These are phyloP conservation scores for Tilletia caries DNA, from an alignment of 1,284 basidiomycete genomes.

Conservation along the genomic window DNA sequence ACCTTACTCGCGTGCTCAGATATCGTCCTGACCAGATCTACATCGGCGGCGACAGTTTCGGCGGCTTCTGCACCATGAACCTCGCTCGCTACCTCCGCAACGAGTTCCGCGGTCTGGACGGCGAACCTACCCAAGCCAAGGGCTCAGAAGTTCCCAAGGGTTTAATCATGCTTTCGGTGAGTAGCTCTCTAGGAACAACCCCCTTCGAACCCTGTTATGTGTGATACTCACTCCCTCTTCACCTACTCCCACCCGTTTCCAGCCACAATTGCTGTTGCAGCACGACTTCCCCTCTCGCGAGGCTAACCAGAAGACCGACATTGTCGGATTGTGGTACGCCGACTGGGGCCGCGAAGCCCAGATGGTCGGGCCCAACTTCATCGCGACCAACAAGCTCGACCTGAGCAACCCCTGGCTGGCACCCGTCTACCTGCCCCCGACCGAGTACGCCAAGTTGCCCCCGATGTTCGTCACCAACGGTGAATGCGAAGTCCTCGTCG, in stretches of 20 bases:
- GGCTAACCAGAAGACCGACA: conserved; percentile 36
- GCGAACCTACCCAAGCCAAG: conserved; percentile 19
- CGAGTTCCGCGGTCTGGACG: conserved; percentile 27
- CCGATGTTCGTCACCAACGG: conserved; percentile 31
- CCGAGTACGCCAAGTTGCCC: conserved; percentile 27
- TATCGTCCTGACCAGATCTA: conserved; percentile 46
- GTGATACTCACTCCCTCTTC: no score
- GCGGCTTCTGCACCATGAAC: conserved; percentile 37
- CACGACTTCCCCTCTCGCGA: conserved; percentile 28
- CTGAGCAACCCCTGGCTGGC: conserved; percentile 30
- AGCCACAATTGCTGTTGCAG: conserved; percentile 1
- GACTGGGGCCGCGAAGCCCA: conserved; percentile 38
- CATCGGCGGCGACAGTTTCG: conserved; percentile 48
- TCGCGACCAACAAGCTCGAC: conserved; percentile 20
- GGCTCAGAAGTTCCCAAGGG: conserved; percentile 22
- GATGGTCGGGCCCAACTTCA: conserved; percentile 19
- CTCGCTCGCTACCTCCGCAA: conserved; percentile 45
- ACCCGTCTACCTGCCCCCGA: conserved; percentile 28
- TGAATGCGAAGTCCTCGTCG: conserved; percentile 26
- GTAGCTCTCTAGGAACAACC: background rate
- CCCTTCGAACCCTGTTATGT: background rate
- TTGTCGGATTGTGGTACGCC: conserved; percentile 33
- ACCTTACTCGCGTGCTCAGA: conserved; percentile 39
- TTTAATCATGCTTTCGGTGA: conserved; percentile 35
- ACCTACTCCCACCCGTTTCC: background rate